These are phyloP conservation scores for Isatis lusitanica DNA, from an alignment of 441 rosid species.

Conservation along the genomic window DNA sequence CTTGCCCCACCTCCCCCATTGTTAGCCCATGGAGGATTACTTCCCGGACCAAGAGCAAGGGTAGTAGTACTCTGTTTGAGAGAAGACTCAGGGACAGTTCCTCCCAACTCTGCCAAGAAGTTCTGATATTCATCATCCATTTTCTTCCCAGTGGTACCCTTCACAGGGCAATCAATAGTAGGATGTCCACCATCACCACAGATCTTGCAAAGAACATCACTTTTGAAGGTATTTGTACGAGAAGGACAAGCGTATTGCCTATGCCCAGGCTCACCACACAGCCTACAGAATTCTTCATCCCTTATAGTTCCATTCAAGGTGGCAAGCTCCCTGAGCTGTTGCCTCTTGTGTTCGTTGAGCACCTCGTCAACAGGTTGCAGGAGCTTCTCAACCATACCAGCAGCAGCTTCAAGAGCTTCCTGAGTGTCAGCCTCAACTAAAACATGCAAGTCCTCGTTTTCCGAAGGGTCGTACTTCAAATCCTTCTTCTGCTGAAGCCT, in stretches of 20 bases:
- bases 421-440: slow-evolving; percentile 92
- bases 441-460: slow-evolving; percentile 96
- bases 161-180: slow-evolving; percentile 68
- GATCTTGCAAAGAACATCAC: slow-evolving; percentile 95
- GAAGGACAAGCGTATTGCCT: slow-evolving; percentile 90
- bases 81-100: slow-evolving; percentile 84
- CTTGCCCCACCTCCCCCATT: slow-evolving; percentile 54
- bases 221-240: slow-evolving; percentile 80
- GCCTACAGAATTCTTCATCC: slow-evolving; percentile 91
- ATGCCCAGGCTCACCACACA: slow-evolving; percentile 95
- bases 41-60: slow-evolving; percentile 71
- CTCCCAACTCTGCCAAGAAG: slow-evolving; percentile 89
- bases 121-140: slow-evolving; percentile 98
- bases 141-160: slow-evolving; percentile 74
- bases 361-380: slow-evolving; percentile 98
- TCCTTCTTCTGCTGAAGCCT: slow-evolving; percentile 92
- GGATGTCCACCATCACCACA: slow-evolving; percentile 99
- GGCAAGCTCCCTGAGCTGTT: slow-evolving; percentile 94
- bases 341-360: slow-evolving; percentile 96
- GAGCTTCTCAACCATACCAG: slow-evolving; percentile 94
- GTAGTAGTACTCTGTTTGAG: slow-evolving; percentile 60
- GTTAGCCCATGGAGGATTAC: slow-evolving; percentile 88
- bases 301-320: slow-evolving; percentile 93
- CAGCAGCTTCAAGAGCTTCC: slow-evolving; percentile 90
- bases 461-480: slow-evolving; percentile 83